Base-by-base conservation (phyloP, 768 basidiomycete species). In the Pisolithus microcarpus region DNA sequence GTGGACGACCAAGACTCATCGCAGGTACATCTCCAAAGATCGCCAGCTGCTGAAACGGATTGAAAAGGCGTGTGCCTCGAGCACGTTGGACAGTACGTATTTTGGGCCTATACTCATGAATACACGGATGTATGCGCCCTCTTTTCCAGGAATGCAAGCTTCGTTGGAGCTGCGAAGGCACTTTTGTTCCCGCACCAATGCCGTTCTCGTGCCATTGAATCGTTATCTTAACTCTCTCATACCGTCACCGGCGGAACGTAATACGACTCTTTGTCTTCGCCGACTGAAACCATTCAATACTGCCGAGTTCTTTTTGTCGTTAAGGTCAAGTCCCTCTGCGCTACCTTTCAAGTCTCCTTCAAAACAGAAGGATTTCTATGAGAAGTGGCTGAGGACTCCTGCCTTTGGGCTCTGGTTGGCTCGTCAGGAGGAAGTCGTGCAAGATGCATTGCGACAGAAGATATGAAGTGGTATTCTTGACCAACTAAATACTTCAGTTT, bases 181-280 rank as follows among this genome's bases (percentile, higher is more conserved):
- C 62, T 91, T 98, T 64, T 82, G 82, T 48, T 80, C 86, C 38
- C 78, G 94, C 42, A 91, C 95, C 1, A 87, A 85, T 18, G 85
- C 85, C 49, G 75, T 98, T 54, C 79, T 97, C 19, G 84, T 89
- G 2, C 95, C 95, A 0, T 76, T 98, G 5, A 85, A 94, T 58
- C 81, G 94, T 56, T 97, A 97, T 72, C 82, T 97, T 38, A 86
- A 88, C 53, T 85, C 85, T 1, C 77, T 94, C 44, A 90, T 93
- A 65, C 89, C 90, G 52, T 76, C 81, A 18, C 84, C 81, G 6
- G 67, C 72, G 7, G 81, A 76, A 30, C 59, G 71, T 15, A 58
- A 63, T 43, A 50, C 55, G 2, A 56, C 58, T 13, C 52, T 63
- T 36, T 57, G 62, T 48, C 55, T 58, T 7, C 68, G 73, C 23